phyloP scores from a whole-genome alignment of 1,284 basidiomycete genomes.

The Violaceomyces palustris region DNA sequence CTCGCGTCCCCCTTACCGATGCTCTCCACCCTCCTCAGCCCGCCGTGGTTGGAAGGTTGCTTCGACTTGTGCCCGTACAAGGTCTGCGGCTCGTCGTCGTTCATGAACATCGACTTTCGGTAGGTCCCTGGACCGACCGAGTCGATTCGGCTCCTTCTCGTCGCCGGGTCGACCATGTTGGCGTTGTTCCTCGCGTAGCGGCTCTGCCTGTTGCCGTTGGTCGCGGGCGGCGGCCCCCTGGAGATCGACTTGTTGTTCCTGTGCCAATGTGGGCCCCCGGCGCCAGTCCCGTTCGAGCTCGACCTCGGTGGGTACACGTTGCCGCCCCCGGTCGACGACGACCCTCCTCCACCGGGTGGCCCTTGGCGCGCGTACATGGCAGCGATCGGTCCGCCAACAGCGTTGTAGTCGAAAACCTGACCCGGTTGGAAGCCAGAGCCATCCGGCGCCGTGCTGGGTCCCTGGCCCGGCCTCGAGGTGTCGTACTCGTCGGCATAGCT shows the following conservation, averaged over 20 bases:
- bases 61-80: too few species aligned
- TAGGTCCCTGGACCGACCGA: slow-evolving; percentile 34
- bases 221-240: slow-evolving; percentile 21
- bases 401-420: slow-evolving; percentile 20
- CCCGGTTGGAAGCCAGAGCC: slow-evolving; percentile 29
- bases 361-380: slow-evolving; percentile 13
- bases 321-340: slow-evolving; percentile 5
- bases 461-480: too few species aligned
- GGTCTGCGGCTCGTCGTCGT: slow-evolving; percentile 5
- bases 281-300: too few species aligned
- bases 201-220: slow-evolving; percentile 17
- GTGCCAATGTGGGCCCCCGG: slow-evolving; percentile 8
- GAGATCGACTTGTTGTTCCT: slow-evolving; percentile 8
- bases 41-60: too few species aligned
- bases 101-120: slow-evolving; percentile 30
- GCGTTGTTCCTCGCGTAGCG: slow-evolving; percentile 16
- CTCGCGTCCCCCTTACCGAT: slow-evolving; percentile 29
- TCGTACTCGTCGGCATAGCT: too few species aligned
- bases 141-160: slow-evolving; percentile 30
- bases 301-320: too few species aligned
- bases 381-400: too few species aligned
- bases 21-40: slow-evolving; percentile 23
- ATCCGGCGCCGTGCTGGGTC: slow-evolving; percentile 6
- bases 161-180: too few species aligned
- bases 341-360: too few species aligned